Evolutionary conservation across 768 basidiomycete genomes (phyloP), one percentile per base, ranked within the genome.

Genomic region (Mycena belliarum): DNA sequence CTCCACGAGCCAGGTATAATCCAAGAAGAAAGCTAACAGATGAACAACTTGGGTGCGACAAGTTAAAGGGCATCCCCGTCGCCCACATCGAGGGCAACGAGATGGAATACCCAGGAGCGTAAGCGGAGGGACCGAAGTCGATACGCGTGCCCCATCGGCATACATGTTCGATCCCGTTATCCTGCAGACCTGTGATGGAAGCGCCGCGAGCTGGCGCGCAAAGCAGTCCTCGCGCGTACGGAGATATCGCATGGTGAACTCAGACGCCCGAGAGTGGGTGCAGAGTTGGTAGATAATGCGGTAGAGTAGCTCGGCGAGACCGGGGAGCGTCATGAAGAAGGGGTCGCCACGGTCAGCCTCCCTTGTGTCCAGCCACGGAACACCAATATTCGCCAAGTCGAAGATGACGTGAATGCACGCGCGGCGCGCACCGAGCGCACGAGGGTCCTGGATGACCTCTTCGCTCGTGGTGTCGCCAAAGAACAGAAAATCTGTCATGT

Each of bases 181-280:
- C 80, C 35, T 76, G 75, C 0, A 75, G 55, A 82, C 80, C 55
- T 79, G 77, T 25, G 86, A 82, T 2, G 94, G 90, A 26, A 95
- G 79, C 12, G 79, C 83, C 8, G 85, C 81, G n/a, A 96, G 80
- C 67, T 97, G 95, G 2, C 90, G 82, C 3, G 85, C 84, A 66
- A 95, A 94, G 75, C 94, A 98, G 66, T 95, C 87, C 70, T 96
- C 91, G 10, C 88, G 79, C 2, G 91, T 92, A 33, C 91, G 87
- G 32, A 97, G 80, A 68, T 96, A 97, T 0, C 93, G 85, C 73
- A 91, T 87, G 6, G 85, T 87, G 53, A 87, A 85, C 35, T 87
- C 85, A 0, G 91, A 91, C 0, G 95, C 96, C 40, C 83, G 79
- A 10, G 88, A 82, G 66, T 98, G 93, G n/a, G 86, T 80, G 73